These are phyloP conservation scores for Aspergillus candidus DNA, from an alignment of 2,329 filamentous ascomycete genomes.

Conservation along the genomic window DNA sequence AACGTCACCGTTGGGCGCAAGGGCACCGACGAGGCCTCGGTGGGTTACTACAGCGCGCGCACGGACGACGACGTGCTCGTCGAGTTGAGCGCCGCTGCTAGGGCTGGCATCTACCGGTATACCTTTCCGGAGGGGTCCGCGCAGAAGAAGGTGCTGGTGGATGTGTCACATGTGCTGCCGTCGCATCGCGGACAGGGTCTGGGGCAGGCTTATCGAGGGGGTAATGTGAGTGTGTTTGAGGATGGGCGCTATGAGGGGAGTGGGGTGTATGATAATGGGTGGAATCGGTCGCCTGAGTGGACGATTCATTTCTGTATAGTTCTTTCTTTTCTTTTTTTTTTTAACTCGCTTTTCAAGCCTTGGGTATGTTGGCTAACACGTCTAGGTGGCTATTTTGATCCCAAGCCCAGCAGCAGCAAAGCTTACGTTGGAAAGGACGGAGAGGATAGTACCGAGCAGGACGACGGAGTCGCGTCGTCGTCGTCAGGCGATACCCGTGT, in stretches of 20 bases:
- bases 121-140: constrained; percentile 44
- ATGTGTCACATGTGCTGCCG: constrained; percentile 61
- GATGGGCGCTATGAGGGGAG: constrained; percentile 54
- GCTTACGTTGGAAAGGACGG: constrained; percentile 23
- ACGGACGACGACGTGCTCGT: constrained; percentile 52
- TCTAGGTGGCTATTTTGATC: constrained; percentile 56
- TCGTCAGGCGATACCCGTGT: constrained; percentile 43
- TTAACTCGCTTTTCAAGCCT: neutral
- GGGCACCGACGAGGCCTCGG: constrained; percentile 45
- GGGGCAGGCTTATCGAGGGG: constrained; percentile 58
- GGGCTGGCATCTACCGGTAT: constrained; percentile 52
- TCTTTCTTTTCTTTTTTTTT: neutral
- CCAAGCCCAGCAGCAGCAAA: constrained; percentile 24
- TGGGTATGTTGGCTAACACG: constrained; percentile 1
- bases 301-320: constrained; percentile 23
- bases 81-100: constrained; percentile 52
- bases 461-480: constrained; percentile 27
- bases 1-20: constrained; percentile 53
- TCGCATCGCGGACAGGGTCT: constrained; percentile 56
- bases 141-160: constrained; percentile 50
- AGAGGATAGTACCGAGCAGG: constrained; percentile 23
- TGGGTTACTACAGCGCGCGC: constrained; percentile 57
- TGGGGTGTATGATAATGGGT: constrained; percentile 61
- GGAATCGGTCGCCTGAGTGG: constrained; percentile 57
- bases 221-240: constrained; percentile 48